phyloP scores from a whole-genome alignment of 768 basidiomycete species.

The Leccinum incarnatum region DNA sequence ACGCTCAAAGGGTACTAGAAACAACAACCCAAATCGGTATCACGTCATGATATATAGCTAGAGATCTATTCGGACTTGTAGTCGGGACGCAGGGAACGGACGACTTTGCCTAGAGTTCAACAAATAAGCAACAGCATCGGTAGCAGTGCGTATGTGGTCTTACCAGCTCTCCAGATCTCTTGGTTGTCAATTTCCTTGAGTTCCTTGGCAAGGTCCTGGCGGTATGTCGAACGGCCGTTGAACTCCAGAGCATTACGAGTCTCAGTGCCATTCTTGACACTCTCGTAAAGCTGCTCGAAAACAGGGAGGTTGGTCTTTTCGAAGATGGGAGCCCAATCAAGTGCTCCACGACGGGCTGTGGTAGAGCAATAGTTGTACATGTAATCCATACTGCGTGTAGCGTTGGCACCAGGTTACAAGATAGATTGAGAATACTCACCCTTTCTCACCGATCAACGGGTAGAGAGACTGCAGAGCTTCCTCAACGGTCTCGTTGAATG shows the following conservation, averaged over 20 bases:
- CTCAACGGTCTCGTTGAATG: constrained; percentile 99
- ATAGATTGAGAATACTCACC: constrained; percentile 44
- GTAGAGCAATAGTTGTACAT: constrained; percentile 99
- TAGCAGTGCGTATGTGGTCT: constrained; percentile 20
- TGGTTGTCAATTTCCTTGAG: constrained; percentile 94
- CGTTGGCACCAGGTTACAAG: not conserved
- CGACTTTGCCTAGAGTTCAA: constrained; percentile 65
- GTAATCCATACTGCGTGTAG: constrained; percentile 82
- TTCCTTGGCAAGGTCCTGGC: constrained; percentile 89
- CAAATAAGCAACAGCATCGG: constrained; percentile 7
- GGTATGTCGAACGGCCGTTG: constrained; percentile 90
- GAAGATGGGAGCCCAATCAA: constrained; percentile 98
- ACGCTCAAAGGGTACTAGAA: constrained; percentile 9
- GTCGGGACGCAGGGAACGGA: constrained; percentile 85
- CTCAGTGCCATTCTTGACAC: constrained; percentile 93
- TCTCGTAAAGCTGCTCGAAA: constrained; percentile 93
- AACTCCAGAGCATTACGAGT: constrained; percentile 96
- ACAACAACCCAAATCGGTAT: constrained; percentile 9
- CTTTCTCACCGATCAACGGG: constrained; percentile 93
- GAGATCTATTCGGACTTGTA: constrained; percentile 59
- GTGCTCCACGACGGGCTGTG: constrained; percentile 96
- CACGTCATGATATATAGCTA: not conserved
- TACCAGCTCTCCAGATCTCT: constrained; percentile 97
- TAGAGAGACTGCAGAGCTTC: constrained; percentile 99
- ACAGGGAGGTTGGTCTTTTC: constrained; percentile 92